These are phyloP conservation scores for Sarcodon aspratus DNA, from an alignment of 768 basidiomycete genomes.

Conservation along the genomic window DNA sequence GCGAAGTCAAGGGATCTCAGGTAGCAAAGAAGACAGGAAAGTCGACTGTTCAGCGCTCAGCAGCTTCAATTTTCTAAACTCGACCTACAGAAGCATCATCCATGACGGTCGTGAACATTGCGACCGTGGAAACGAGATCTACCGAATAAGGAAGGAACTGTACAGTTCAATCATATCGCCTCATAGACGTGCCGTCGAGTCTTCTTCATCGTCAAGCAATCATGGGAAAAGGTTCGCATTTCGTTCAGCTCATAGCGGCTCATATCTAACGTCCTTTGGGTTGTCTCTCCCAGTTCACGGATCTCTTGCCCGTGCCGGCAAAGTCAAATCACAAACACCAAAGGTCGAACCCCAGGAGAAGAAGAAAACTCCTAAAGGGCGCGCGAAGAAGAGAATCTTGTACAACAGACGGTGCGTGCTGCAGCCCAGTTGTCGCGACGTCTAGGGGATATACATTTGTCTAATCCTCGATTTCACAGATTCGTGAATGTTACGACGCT, in stretches of 20 bases:
- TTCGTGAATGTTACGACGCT: conserved; percentile 91
- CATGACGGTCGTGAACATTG: no score
- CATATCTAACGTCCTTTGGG: background rate
- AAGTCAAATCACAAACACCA: conserved; percentile 97
- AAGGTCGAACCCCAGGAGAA: conserved; percentile 99
- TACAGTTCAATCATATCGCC: background rate
- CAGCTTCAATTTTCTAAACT: no score
- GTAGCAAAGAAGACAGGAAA: no score
- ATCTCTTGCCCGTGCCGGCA: conserved; percentile 98
- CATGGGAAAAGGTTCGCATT: background rate
- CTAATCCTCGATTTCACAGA: conserved; percentile 23
- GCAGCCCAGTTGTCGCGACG: background rate
- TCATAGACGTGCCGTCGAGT: background rate
- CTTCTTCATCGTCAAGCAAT: background rate
- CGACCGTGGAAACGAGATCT: background rate
- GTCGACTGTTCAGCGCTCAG: no score
- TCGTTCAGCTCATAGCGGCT: background rate
- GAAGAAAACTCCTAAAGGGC: conserved; percentile 96
- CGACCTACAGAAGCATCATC: no score
- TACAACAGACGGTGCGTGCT: conserved; percentile 82
- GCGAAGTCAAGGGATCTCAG: no score
- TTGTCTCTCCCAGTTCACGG: conserved; percentile 65
- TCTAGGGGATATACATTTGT: background rate
- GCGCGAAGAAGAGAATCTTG: conserved; percentile 91
- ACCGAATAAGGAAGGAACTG: background rate